Percentiles rank a stretch among this genome's conserved stretches.
Conservation (phyloP, 2,329 filamentous ascomycete genomes). For the Alternaria solani region DNA sequence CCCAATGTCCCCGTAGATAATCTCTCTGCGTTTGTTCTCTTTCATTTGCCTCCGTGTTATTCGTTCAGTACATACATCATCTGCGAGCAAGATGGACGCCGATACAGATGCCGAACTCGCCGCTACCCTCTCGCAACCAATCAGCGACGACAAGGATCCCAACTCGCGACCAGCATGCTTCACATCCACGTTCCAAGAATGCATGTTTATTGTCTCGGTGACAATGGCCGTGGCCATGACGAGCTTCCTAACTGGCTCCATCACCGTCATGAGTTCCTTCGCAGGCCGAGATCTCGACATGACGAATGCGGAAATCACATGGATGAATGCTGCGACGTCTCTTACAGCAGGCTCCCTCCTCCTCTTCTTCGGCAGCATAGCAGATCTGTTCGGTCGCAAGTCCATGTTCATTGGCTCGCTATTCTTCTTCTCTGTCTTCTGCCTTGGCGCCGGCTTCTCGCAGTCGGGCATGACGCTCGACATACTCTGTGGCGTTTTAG, state of each 20-base stretch:
- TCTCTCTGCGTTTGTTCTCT: not conserved
- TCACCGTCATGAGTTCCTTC: conserved; percentile 69
- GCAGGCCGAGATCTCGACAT: conserved; percentile 68
- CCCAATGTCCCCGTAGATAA: not conserved
- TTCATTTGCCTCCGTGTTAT: not conserved
- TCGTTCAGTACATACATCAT: not conserved
- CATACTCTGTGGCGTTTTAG: conserved; percentile 69
- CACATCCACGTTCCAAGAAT: conserved; percentile 68
- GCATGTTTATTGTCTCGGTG: conserved; percentile 70
- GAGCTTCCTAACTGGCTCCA: conserved; percentile 66
- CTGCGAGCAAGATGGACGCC: conserved; percentile 22
- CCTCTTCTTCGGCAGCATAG: conserved; percentile 70
- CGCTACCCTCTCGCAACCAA: conserved; percentile 25
- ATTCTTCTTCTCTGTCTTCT: conserved; percentile 65
- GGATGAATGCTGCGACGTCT: conserved; percentile 70
- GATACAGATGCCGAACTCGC: conserved; percentile 24
- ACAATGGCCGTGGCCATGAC: conserved; percentile 72
- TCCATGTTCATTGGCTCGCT: conserved; percentile 67
- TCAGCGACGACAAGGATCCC: conserved; percentile 38
- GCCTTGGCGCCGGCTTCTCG: conserved; percentile 67
- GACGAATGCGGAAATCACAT: conserved; percentile 71
- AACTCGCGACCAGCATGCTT: conserved; percentile 65
- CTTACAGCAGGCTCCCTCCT: conserved; percentile 71
- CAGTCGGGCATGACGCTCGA: conserved; percentile 67
- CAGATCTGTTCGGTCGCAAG: conserved; percentile 72